A percentile compares a stretch with the other conserved stretches of the same genome.
Evolutionary conservation across 495 filamentous ascomycete species (phyloP).

Genomic region (Peziza echinospora): DNA sequence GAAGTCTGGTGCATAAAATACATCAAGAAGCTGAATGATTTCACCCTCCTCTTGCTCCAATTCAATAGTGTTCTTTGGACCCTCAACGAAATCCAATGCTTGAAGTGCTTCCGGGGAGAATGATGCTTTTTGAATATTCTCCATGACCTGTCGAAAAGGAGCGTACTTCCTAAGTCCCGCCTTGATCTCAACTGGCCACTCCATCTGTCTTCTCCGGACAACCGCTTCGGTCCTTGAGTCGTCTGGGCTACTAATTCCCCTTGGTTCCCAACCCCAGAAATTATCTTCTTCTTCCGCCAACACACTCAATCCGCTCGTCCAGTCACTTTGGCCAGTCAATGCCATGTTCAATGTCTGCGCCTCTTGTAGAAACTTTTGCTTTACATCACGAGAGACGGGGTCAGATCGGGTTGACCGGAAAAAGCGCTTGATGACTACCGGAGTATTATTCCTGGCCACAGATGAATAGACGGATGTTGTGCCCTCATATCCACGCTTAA

Average conservation of each 20-base stretch:
- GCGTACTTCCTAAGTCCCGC: neutral
- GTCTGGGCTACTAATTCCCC: neutral
- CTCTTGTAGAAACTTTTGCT: neutral
- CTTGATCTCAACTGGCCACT: neutral
- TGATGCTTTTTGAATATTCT: too few relatives aligned
- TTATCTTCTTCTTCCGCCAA: neutral
- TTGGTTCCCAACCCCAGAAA: neutral
- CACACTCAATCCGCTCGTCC: neutral
- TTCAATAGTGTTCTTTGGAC: too few relatives aligned
- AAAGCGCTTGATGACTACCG: neutral
- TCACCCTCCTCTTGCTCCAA: neutral
- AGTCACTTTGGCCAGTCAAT: neutral
- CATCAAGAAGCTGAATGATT: neutral
- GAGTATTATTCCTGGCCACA: neutral
- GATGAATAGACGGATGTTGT: neutral
- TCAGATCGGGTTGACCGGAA: neutral
- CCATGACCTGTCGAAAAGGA: neutral
- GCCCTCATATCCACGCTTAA: neutral
- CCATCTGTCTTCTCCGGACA: neutral
- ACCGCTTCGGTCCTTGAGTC: neutral
- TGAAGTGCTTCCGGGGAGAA: too few relatives aligned
- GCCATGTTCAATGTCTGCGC: neutral
- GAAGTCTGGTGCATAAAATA: neutral
- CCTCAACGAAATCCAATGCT: too few relatives aligned
- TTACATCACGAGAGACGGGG: neutral